phyloP scores from a whole-genome alignment of 2,329 filamentous ascomycete species.

The Apiospora sp. region DNA sequence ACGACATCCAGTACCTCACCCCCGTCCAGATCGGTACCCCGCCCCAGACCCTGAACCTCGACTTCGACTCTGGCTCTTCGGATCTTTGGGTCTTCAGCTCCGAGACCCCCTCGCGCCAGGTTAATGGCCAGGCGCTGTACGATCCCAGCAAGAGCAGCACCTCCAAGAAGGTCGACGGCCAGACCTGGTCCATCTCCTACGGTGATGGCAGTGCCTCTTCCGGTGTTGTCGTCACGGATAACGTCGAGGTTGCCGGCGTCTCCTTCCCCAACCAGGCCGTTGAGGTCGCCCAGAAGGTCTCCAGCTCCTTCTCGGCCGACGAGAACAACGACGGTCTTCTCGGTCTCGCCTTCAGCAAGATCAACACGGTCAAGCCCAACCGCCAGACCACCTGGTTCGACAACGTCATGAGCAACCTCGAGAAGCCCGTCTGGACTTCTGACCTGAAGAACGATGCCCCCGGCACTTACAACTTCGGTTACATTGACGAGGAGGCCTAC shows the following conservation, averaged over 20 bases:
- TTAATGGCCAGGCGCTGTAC: conserved; percentile 50
- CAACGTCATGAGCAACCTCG: conserved; percentile 42
- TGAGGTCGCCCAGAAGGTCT: conserved; percentile 51
- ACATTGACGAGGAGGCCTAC: conserved; percentile 65
- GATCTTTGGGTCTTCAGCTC: conserved; percentile 58
- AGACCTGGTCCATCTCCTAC: conserved; percentile 52
- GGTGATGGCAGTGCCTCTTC: conserved; percentile 52
- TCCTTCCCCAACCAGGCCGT: conserved; percentile 51
- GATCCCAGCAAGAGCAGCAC: conserved; percentile 49
- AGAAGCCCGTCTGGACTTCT: conserved; percentile 63
- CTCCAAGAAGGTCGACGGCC: conserved; percentile 46
- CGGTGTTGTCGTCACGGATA: conserved; percentile 54
- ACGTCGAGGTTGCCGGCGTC: conserved; percentile 51
- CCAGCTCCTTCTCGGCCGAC: conserved; percentile 47
- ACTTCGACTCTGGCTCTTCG: conserved; percentile 56
- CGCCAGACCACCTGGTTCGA: conserved; percentile 54
- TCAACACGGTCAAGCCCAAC: conserved; percentile 52
- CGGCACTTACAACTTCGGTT: conserved; percentile 48
- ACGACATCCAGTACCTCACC: conserved; percentile 25
- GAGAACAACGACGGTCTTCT: conserved; percentile 51
- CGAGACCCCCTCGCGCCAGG: conserved; percentile 41
- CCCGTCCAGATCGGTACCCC: conserved; percentile 46
- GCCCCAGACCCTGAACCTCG: conserved; percentile 50
- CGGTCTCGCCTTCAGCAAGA: conserved; percentile 51
- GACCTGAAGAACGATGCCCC: conserved; percentile 46